Percentiles rank a stretch among this genome's conserved stretches.
These are phyloP conservation scores for Nymphaea thermarum DNA, from an alignment of 164 flowering plant genomes.

Conservation along the genomic window DNA sequence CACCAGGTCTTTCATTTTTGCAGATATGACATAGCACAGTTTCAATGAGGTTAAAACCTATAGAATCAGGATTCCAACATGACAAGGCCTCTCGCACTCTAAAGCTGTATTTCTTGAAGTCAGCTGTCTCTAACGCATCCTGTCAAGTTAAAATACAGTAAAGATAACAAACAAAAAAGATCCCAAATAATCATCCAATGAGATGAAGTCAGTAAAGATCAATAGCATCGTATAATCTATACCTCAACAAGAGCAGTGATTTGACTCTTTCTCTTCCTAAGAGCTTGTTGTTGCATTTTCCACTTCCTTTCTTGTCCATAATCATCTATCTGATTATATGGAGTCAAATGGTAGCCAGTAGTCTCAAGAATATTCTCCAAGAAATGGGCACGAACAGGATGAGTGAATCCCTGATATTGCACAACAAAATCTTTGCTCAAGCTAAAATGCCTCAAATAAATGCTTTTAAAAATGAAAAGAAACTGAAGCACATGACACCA, in stretches of 20 bases:
- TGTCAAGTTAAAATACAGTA: constrained; percentile 10
- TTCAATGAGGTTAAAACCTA: constrained; percentile 90
- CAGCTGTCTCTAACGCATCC: constrained; percentile 73
- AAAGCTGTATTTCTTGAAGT: constrained; percentile 40
- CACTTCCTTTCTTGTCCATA: constrained; percentile 84
- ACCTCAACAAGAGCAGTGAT: constrained; percentile 91
- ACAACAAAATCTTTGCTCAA: background rate
- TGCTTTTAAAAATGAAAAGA: too few species aligned
- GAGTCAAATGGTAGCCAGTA: constrained; percentile 74
- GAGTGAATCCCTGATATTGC: constrained; percentile 72
- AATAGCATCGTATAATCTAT: constrained; percentile 2
- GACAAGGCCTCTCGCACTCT: constrained; percentile 64
- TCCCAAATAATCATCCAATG: background rate
- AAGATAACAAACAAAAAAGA: background rate
- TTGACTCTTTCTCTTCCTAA: constrained; percentile 84
- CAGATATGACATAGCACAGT: constrained; percentile 63
- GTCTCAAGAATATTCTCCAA: constrained; percentile 79
- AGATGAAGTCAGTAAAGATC: background rate
- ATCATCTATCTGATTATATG: constrained; percentile 83
- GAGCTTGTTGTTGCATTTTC: constrained; percentile 77
- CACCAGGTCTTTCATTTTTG: constrained; percentile 72
- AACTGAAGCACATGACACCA: background rate
- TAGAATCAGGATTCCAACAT: constrained; percentile 92
- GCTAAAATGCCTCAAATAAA: background rate
- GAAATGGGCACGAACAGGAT: constrained; percentile 71